Conservation (phyloP, 1,284 basidiomycete species). For the Apiotrichum brassicae region DNA sequence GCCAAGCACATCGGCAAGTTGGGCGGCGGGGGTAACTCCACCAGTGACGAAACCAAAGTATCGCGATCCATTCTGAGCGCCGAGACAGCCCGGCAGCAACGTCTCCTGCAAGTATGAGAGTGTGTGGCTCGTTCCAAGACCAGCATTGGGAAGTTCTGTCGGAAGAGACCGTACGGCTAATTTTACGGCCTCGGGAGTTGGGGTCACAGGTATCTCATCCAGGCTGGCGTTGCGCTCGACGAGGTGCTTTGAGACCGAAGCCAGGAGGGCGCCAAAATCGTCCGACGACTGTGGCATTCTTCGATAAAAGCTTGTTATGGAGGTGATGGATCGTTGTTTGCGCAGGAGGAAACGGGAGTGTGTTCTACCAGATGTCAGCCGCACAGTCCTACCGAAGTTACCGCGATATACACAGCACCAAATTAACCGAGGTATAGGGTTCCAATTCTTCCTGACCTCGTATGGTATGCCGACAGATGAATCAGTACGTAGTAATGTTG, state of each 20-base stretch:
- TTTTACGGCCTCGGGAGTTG: conserved; percentile 12
- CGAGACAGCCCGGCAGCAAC: conserved; percentile 42
- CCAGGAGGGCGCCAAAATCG: neutral
- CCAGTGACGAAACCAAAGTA: conserved; percentile 53
- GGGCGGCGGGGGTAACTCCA: conserved; percentile 47
- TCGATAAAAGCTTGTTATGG: too few species aligned
- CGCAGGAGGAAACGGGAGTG: too few species aligned
- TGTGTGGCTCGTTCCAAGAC: conserved; percentile 35
- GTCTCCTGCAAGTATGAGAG: conserved; percentile 29
- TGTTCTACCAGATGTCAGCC: too few species aligned
- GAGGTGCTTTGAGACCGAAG: conserved; percentile 13
- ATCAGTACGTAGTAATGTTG: too few species aligned
- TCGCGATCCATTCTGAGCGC: conserved; percentile 47
- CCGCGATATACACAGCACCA: too few species aligned
- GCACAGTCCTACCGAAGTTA: too few species aligned
- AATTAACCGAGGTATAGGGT: too few species aligned
- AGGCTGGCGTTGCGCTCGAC: conserved; percentile 21
- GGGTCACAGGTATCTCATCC: conserved; percentile 21
- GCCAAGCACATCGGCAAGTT: conserved; percentile 46
- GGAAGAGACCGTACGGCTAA: conserved; percentile 28
- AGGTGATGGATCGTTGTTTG: too few species aligned
- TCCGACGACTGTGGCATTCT: too few species aligned
- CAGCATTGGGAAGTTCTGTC: conserved; percentile 25
- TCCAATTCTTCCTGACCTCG: too few species aligned
- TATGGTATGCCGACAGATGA: too few species aligned